These are phyloP conservation scores for Lactifluus volemus DNA, from an alignment of 768 basidiomycete species.

Conservation along the genomic window DNA sequence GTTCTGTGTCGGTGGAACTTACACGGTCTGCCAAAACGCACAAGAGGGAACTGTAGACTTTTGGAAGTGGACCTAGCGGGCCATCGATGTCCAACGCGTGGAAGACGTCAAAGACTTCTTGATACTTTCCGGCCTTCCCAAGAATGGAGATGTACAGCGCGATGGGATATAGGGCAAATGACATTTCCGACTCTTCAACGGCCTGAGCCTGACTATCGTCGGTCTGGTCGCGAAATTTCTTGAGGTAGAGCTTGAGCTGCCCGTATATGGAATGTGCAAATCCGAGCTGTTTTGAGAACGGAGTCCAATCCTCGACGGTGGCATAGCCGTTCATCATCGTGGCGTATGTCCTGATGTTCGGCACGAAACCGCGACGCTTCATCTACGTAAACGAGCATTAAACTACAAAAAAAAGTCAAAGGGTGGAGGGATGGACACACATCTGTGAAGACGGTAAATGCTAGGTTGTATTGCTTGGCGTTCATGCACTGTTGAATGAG, in stretches of 20 bases:
- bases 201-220: slow-evolving; percentile 29
- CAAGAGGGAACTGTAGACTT: slow-evolving; percentile 61
- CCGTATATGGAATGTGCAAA: slow-evolving; percentile 55
- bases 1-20: slow-evolving; percentile 16
- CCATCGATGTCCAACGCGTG: slow-evolving; percentile 58
- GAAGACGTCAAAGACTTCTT: slow-evolving; percentile 70
- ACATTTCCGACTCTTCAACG: slow-evolving; percentile 30
- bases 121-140: slow-evolving; percentile 47
- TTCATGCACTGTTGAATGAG: slow-evolving; percentile 60
- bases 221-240: slow-evolving; percentile 37
- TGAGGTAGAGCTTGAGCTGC: slow-evolving; percentile 43
- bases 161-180: slow-evolving; percentile 30
- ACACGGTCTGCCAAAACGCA: slow-evolving; percentile 33
- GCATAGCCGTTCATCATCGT: slow-evolving; percentile 62
- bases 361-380: slow-evolving; percentile 74
- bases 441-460: slow-evolving; percentile 59
- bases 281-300: slow-evolving; percentile 49
- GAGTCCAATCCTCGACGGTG: slow-evolving; percentile 52
- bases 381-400: slow-evolving; percentile 40
- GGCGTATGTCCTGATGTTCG: slow-evolving; percentile 56
- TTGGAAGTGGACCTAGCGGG: slow-evolving; percentile 48
- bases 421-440: slow-evolving; percentile 31
- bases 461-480: slow-evolving; percentile 45
- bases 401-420: not conserved
- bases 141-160: slow-evolving; percentile 61